These are phyloP conservation scores for Yarrowia deformans DNA, from an alignment of 805 yeast species.

Conservation along the genomic window DNA sequence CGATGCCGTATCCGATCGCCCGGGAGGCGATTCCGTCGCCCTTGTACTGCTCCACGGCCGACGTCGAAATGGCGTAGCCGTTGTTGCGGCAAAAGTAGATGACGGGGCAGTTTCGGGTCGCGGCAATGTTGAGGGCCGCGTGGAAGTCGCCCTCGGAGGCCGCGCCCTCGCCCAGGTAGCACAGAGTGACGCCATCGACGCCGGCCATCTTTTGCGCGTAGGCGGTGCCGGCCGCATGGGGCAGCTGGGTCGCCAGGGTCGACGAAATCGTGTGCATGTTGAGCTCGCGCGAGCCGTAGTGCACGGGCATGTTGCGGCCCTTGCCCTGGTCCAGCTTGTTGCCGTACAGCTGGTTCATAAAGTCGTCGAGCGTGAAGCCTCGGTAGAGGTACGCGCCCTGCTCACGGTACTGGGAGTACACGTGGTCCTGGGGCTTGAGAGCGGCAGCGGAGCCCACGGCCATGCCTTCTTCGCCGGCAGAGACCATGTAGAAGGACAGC, in stretches of 20 bases:
- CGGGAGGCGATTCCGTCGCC: conserved; percentile 52
- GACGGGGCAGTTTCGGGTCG: conserved; percentile 50
- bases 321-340: conserved; percentile 48
- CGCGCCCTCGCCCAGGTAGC: conserved; percentile 52
- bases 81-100: conserved; percentile 50
- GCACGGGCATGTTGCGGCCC: conserved; percentile 51
- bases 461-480: conserved; percentile 52
- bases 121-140: conserved; percentile 51
- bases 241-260: conserved; percentile 50
- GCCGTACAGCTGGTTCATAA: conserved; percentile 49
- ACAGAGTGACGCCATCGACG: conserved; percentile 46
- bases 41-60: conserved; percentile 49
- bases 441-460: conserved; percentile 51
- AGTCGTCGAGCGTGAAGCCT: conserved; percentile 48
- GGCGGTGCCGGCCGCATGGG: conserved; percentile 53
- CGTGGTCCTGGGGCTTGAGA: conserved; percentile 46
- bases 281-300: conserved; percentile 46
- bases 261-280: conserved; percentile 51
- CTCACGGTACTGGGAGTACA: conserved; percentile 50
- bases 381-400: conserved; percentile 49
- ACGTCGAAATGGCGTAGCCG: conserved; percentile 52
- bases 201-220: conserved; percentile 49
- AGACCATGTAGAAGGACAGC: conserved; percentile 50
- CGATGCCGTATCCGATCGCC: conserved; percentile 51
- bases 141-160: conserved; percentile 52